A percentile compares a stretch with the other conserved stretches of the same genome.
Evolutionary conservation across 495 filamentous ascomycete genomes (phyloP).

Genomic region (Glarea lozoyensis): DNA sequence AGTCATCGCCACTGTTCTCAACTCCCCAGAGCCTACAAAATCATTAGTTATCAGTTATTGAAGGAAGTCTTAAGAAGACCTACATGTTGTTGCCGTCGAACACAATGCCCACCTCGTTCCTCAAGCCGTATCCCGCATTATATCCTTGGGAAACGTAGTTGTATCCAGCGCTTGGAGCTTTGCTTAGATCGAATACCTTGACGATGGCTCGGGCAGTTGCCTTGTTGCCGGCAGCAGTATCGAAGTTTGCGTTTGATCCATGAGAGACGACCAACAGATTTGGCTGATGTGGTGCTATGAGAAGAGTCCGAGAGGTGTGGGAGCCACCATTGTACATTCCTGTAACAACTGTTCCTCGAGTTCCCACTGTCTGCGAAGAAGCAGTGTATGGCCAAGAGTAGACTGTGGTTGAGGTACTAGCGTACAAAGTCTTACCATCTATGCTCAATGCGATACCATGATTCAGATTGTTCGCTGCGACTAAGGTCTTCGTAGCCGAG

Average conservation of each 20-base stretch:
- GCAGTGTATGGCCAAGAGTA: conserved; percentile 54
- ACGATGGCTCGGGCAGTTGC: conserved; percentile 51
- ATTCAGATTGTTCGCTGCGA: conserved; percentile 34
- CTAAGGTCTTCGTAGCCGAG: conserved; percentile 20
- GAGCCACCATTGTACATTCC: conserved; percentile 46
- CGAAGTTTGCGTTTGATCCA: conserved; percentile 55
- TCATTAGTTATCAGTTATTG: conserved; percentile 24
- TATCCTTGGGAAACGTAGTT: conserved; percentile 41
- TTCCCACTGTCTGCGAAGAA: conserved; percentile 27
- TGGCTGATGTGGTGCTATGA: conserved; percentile 37
- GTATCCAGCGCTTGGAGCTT: conserved; percentile 18
- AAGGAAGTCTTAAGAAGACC: not conserved
- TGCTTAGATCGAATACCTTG: conserved; percentile 52
- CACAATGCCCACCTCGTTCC: conserved; percentile 59
- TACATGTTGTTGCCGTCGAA: conserved; percentile 28
- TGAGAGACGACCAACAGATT: conserved; percentile 49
- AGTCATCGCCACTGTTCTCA: conserved; percentile 60
- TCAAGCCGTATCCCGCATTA: conserved; percentile 59
- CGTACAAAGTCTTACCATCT: conserved; percentile 56
- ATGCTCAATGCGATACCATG: conserved; percentile 58
- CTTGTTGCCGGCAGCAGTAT: conserved; percentile 34
- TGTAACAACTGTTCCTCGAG: conserved; percentile 36
- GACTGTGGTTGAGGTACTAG: conserved; percentile 44
- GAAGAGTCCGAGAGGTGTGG: conserved; percentile 54
- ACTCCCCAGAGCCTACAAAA: conserved; percentile 52